These are phyloP conservation scores for Chrysanthemum lavandulifolium DNA, from an alignment of 129 eudicot species.

Conservation along the genomic window DNA sequence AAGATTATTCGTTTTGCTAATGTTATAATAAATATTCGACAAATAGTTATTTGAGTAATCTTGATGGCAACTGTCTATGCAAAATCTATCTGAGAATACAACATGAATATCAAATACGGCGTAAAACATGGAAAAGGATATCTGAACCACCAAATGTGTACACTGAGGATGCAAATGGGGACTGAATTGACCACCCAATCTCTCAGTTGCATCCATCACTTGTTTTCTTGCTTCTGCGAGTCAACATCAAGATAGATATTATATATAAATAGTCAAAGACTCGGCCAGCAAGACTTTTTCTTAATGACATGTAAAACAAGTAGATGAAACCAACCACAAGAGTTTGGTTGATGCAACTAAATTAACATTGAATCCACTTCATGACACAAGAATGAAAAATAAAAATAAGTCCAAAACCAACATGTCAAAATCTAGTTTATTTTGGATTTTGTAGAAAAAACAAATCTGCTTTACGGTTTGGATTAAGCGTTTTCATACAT, in stretches of 20 bases:
- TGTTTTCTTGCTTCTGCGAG: constrained; percentile 77
- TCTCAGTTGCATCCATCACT: constrained; percentile 85
- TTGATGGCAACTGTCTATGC: constrained; percentile 11
- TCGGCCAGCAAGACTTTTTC: constrained; percentile 37
- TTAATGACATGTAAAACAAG: constrained; percentile 20
- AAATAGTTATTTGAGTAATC: constrained; percentile 1
- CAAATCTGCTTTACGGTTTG: background rate
- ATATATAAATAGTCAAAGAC: constrained; percentile 20
- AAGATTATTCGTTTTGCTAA: background rate
- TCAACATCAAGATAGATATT: constrained; percentile 30
- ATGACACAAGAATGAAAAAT: constrained; percentile 23
- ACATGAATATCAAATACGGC: background rate
- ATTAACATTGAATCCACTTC: constrained; percentile 17
- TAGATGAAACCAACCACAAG: constrained; percentile 29
- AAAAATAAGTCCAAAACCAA: constrained; percentile 18
- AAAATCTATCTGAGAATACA: constrained; percentile 13
- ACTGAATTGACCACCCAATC: constrained; percentile 91
- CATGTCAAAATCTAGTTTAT: background rate
- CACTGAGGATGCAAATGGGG: constrained; percentile 83
- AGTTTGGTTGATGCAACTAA: constrained; percentile 12
- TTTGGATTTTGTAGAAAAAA: background rate
- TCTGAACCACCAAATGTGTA: constrained; percentile 96
- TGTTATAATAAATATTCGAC: constrained; percentile 3
- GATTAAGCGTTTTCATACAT: background rate
- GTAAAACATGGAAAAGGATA: constrained; percentile 53